Conservation (phyloP, 2,329 filamentous ascomycete species). For the Fonsecaea multimorphosa region DNA sequence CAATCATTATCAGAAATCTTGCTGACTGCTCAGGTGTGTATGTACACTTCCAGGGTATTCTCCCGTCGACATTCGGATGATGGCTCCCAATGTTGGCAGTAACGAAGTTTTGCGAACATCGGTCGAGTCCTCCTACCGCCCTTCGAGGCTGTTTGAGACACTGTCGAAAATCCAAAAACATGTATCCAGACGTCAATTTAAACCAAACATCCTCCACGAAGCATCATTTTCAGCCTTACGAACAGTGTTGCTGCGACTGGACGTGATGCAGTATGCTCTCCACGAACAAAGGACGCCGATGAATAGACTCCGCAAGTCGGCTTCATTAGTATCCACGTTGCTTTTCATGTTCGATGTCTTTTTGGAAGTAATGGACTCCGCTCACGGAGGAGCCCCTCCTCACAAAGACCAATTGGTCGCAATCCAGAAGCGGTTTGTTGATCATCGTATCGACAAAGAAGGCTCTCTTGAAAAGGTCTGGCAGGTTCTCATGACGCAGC, state of each 20-base stretch:
- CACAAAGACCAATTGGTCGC: conserved; percentile 13
- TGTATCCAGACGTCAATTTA: conserved; percentile 2
- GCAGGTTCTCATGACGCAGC: conserved; percentile 26
- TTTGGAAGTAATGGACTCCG: conserved; percentile 12
- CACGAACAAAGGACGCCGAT: conserved; percentile 3
- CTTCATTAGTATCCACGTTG: conserved; percentile 11
- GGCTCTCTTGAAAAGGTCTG: conserved; percentile 23
- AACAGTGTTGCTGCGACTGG: conserved; percentile 14
- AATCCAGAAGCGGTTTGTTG: conserved; percentile 18
- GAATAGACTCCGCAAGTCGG: conserved; percentile 17
- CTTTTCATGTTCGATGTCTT: conserved; percentile 26
- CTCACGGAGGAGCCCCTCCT: conserved; percentile 3
- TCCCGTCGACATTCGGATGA: conserved; percentile 20
- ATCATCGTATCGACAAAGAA: conserved; percentile 21
- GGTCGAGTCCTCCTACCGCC: background rate
- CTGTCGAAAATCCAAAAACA: conserved; percentile 19
- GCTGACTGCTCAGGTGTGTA: conserved; percentile 20
- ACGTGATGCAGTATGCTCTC: background rate
- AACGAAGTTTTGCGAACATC: background rate
- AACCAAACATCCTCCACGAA: conserved; percentile 18
- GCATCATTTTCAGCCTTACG: conserved; percentile 16
- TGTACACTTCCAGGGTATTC: conserved; percentile 26
- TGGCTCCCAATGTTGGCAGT: background rate
- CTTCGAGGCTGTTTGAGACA: conserved; percentile 19
- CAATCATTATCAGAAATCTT: background rate